These are phyloP conservation scores for Paradendryphiella salina DNA, from an alignment of 2,329 filamentous ascomycete species.

Conservation along the genomic window DNA sequence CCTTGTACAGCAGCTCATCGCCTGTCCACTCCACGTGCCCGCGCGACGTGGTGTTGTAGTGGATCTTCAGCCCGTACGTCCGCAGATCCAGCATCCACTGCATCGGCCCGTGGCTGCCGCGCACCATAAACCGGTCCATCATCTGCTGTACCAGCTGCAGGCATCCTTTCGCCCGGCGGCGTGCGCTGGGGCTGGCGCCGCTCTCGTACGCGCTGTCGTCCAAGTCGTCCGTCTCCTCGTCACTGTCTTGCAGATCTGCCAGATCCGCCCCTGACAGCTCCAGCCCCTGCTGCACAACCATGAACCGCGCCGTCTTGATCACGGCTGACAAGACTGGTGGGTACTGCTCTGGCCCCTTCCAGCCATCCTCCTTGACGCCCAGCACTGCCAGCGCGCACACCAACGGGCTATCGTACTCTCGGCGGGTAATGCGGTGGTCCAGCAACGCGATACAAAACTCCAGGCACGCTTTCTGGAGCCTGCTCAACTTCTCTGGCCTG, in stretches of 20 bases:
- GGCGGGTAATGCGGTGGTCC: constrained; percentile 15
- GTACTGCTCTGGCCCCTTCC: constrained; percentile 20
- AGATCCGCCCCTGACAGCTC: no score
- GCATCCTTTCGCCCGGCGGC: constrained; percentile 11
- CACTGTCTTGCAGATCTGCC: no score
- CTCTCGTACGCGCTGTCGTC: no score
- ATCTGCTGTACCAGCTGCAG: constrained; percentile 23
- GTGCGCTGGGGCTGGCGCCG: not conserved
- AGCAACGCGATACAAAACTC: constrained; percentile 17
- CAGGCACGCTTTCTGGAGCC: no score
- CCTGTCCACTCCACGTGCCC: not conserved
- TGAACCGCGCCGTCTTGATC: constrained; percentile 25
- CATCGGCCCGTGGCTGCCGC: constrained; percentile 15
- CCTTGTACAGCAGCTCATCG: constrained; percentile 7
- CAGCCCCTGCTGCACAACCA: constrained; percentile 25
- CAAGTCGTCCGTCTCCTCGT: not conserved
- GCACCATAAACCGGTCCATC: constrained; percentile 19
- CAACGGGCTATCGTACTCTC: constrained; percentile 25
- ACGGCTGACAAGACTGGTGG: constrained; percentile 21
- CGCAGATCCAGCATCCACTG: constrained; percentile 22
- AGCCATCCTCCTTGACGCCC: constrained; percentile 8
- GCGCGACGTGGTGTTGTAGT: constrained; percentile 17
- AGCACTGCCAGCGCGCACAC: constrained; percentile 25
- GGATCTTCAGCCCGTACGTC: constrained; percentile 18
- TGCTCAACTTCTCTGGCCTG: no score